Conservation (phyloP, 139 green algal species). For the Chlamydomonas asymmetrica region DNA sequence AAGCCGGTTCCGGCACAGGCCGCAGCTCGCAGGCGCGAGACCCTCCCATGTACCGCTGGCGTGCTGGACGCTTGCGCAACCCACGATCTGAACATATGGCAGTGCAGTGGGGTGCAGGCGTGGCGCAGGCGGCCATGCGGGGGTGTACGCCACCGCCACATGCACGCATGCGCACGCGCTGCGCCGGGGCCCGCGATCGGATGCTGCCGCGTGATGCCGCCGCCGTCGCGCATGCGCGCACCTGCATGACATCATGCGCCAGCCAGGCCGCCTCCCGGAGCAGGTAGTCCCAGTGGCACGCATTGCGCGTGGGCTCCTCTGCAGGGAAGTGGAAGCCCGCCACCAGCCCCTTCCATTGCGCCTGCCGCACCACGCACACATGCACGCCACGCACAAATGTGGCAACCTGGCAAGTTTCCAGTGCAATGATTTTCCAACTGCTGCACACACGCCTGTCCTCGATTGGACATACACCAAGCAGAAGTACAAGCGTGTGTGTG, state of each 20-base stretch:
- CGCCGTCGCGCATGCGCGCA: background rate
- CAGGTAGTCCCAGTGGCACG: constrained; percentile 49
- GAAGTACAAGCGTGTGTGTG: background rate
- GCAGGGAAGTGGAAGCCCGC: constrained; percentile 27
- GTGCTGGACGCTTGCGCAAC: background rate
- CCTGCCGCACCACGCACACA: constrained; percentile 1
- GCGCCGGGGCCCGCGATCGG: background rate
- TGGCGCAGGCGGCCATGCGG: background rate
- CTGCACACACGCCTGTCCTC: too few species aligned
- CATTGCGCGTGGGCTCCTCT: constrained; percentile 30
- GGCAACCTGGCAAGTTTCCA: too few species aligned
- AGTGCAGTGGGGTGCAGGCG: background rate
- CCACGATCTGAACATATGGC: background rate
- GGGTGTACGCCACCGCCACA: background rate
- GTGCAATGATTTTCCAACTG: too few species aligned
- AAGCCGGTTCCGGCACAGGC: too few species aligned
- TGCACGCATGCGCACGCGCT: background rate
- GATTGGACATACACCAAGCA: background rate
- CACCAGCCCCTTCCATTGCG: constrained; percentile 29
- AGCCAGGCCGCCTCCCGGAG: constrained; percentile 43
- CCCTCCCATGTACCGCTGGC: too few species aligned
- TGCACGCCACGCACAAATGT: background rate
- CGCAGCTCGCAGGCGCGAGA: too few species aligned
- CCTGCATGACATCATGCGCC: constrained; percentile 48
- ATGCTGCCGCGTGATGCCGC: too few species aligned